phyloP scores from a whole-genome alignment of 176 grass and related monocot genomes.

The Carex littledalei region DNA sequence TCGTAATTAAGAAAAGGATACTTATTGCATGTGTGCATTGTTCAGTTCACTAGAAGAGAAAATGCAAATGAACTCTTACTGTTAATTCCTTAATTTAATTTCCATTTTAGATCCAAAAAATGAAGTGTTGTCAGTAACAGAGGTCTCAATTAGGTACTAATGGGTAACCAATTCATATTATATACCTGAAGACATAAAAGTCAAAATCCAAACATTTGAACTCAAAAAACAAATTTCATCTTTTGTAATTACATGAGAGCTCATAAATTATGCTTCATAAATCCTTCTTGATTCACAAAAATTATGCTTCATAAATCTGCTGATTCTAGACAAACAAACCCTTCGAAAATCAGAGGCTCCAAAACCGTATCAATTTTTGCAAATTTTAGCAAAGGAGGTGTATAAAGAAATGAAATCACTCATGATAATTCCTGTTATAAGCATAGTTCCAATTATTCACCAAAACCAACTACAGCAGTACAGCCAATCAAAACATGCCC shows the following conservation, averaged over 20 bases:
- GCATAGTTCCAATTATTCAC: background rate
- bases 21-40: background rate
- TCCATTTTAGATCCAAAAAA: no score
- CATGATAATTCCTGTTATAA: background rate
- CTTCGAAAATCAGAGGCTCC: background rate
- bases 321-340: background rate
- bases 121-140: no score
- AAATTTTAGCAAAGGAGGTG: background rate
- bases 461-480: background rate
- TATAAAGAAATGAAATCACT: background rate
- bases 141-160: background rate
- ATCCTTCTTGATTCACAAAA: background rate
- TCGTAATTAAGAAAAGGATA: background rate
- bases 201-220: background rate
- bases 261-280: background rate
- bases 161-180: background rate
- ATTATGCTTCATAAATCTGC: background rate
- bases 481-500: background rate
- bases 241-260: background rate
- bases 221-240: background rate
- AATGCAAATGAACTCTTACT: background rate
- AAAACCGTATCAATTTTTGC: background rate
- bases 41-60: background rate
- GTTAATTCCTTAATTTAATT: background rate
- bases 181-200: background rate